phyloP scores from a whole-genome alignment of 2,329 filamentous ascomycete genomes.

The Calcarisporium arbuscula region DNA sequence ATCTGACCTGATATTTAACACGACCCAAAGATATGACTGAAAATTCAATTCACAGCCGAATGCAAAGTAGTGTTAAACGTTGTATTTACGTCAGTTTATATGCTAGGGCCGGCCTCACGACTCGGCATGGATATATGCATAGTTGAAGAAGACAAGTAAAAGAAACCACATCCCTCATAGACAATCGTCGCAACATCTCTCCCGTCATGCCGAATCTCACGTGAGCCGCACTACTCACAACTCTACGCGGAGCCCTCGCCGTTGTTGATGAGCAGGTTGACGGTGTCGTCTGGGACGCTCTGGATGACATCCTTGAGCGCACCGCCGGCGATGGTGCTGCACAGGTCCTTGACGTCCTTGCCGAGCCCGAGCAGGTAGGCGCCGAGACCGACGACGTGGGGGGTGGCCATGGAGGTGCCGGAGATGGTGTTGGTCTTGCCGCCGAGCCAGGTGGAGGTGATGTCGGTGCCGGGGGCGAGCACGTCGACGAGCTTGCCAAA shows the following conservation, averaged over 20 bases:
- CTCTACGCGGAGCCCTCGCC: conserved; percentile 26
- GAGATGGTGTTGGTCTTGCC: conserved; percentile 29
- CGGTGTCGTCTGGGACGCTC: conserved; percentile 34
- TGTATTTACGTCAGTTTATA: no score
- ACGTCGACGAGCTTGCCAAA: conserved; percentile 35
- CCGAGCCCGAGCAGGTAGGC: conserved; percentile 38
- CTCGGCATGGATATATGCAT: no score
- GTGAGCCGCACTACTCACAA: no score
- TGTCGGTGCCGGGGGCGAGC: conserved; percentile 33
- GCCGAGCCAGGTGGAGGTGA: conserved; percentile 37
- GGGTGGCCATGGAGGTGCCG: conserved; percentile 36
- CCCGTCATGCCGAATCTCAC: no score
- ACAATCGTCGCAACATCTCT: no score
- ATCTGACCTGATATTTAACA: no score
- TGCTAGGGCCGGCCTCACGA: no score
- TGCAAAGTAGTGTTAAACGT: no score
- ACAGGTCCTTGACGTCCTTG: conserved; percentile 38
- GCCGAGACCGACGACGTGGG: conserved; percentile 33
- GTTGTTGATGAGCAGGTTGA: conserved; percentile 52
- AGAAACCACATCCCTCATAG: no score
- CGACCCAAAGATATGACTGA: no score
- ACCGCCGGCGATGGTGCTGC: conserved; percentile 36
- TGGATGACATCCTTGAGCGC: conserved; percentile 34
- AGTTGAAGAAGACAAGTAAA: no score
- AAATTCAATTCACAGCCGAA: no score